Base-by-base conservation (phyloP, 202 grass and related monocot genomes). In the Schoenoplectus tabernaemontani region DNA sequence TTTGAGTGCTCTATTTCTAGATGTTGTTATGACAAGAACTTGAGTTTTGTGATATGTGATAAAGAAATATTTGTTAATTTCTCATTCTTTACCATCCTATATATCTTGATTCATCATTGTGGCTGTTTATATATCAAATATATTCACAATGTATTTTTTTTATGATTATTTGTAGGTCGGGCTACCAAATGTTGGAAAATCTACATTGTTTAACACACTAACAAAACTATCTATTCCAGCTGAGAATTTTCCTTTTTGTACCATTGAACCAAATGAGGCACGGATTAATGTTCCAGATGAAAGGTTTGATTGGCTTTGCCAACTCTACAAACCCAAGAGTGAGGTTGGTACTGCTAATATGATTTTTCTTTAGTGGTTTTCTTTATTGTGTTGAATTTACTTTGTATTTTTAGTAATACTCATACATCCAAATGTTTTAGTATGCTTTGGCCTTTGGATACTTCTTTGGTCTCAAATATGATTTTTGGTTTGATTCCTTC, bases 191-290 rank as follows among this genome's bases (percentile, higher is more conserved):
- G 96, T 98, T 80, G 96, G 96, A 44, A 95, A 98, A 83, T 98
- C 96, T 81, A 98, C 96, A 54, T 83, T 98, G 26, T 98, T 98
- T 72, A 98, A 98, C 81, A 95, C 93, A 59, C 88, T 98, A 41
- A 98, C 96, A 9, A 98, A 98, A 80, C 78, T 98, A 47, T 83
- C 96, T 59, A 98, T 98, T 12, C 91, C 96, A 59, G 96, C 96
- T 7, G 96, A 98, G 85, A 98, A 98, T 47, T 98, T 98, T 79
- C 96, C 96, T 43, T 98, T 98, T 68, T 98, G 96, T 81, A 98
- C 96, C 75, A 98, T 98, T 70, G 89, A 98, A 39, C 91, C 96
- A 83, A 95, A 98, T 86, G 96, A 95, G 65, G 96, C 96, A 20
- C 88, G 96, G 30, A 87, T 95, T 38, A 85, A 88, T 84, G 83